Base-by-base conservation (phyloP, 352 stramenopile genomes). In the Phytophthora colocasiae region DNA sequence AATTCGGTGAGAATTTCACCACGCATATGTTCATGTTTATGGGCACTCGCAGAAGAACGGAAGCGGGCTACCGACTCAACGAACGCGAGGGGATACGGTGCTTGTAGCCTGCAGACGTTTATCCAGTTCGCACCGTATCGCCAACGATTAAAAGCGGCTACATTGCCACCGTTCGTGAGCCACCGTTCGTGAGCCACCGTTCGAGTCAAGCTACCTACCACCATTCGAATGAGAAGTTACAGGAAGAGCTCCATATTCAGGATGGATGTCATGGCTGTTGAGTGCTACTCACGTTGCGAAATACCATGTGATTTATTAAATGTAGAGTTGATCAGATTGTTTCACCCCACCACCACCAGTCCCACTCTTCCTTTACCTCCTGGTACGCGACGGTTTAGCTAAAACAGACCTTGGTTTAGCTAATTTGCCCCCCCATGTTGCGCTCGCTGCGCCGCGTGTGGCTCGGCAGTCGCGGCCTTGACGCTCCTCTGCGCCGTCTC, bases 401-500 rank as follows among this genome's bases (percentile, higher is more conserved):
- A 52, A 61, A 52, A 36, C 22, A 31, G 17, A 12, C 11, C 8
- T 5, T 15, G 2, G 27, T 61, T 61, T 52, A 61, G 15, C 14
- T 52, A 50, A 7, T 43, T 43, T 26, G 15, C 31, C 31, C 15
- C 43, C 5, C 36, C 40, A 65, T 76, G 51, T 34, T 63, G 46
- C 51, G 67, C 24, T 63, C 57, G 12, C 45, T 75, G 27, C 51
- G 32, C 31, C 68, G 68, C 50, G 63, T 69, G 56, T 65, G 74
- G 74, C 49, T 72, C 45, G 71, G 44, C 45, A 29, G 45, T 17
- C 45, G 34, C 29, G 47, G 44, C 44, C 46, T 45, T 10, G 56
- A 59, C 12, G 44, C 9, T 43, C 47, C 54, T 5, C n/a, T 55
- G 6, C 24, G 26, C 11, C 36, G 51, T 6, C 43, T 69, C 0